Evolutionary conservation across 306 rosid genomes (phyloP), one percentile per base, ranked within the genome.

Genomic region (Malus sylvestris): DNA sequence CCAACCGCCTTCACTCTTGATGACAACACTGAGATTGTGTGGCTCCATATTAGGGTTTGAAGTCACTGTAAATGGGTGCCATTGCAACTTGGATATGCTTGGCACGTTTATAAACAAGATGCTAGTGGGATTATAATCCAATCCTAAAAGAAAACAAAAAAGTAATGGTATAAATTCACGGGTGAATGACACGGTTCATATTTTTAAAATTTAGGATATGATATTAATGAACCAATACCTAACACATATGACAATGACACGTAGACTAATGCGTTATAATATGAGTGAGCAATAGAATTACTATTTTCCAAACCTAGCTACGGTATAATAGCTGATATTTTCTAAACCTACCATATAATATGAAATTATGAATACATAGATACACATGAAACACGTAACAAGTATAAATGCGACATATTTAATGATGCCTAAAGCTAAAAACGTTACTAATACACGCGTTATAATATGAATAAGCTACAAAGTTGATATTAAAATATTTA

Each of bases 1-100:
- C 97, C 96, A 92, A 59, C 83, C 72, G 59, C 97, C 96, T 27
- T 27, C 81, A n/a, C 44, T 29, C 75, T 90, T 92, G 5, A 88
- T 87, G 58, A 63, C 85, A 60, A 92, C 79, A 70, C 88, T 90
- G 0, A 88, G 83, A 46, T 22, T 60, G 52, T 86, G 78, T 23
- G 83, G 42, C 74, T 92, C 96, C 90, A 84, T 55, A 10, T 83
- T 84, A 45, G 82, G 32, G 74, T 80, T 88, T 15, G 97, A 90
- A 83, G 70, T 81, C 73, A 90, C 82, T 27, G 97, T 92, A 65
- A 92, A 92, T 38, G 97, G 96, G 74, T 92, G 97, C 96, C 97
- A 92, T 30, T 92, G 96, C 68, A 90, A 57, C 87, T 84, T 92
- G 38, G 97, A 92, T 75, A 92, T 71, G 44, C 72, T 80, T 1